Evolutionary conservation across 345 rosid genomes (phyloP).

Genomic region (Bretschneidera sinensis): DNA sequence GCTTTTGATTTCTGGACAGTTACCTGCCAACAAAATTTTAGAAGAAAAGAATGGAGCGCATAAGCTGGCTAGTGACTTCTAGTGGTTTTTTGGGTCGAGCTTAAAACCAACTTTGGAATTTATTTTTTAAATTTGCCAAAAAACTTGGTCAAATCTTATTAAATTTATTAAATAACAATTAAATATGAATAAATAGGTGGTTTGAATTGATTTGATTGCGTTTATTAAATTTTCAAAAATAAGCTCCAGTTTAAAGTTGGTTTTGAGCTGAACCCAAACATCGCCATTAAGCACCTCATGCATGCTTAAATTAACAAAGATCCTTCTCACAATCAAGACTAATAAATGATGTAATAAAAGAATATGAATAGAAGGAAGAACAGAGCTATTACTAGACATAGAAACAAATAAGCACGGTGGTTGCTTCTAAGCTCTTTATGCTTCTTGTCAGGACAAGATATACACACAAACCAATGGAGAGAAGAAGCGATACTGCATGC

Average conservation of each 20-base stretch:
- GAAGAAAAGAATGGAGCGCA: slow-evolving; percentile 6
- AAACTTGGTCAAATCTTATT: too few species aligned
- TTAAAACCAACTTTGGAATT: too few species aligned
- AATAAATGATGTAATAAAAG: neutral
- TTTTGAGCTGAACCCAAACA: too few species aligned
- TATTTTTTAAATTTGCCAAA: too few species aligned
- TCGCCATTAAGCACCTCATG: neutral
- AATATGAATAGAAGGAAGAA: neutral
- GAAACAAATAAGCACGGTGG: neutral
- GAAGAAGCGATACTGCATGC: neutral
- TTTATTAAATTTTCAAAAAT: too few species aligned
- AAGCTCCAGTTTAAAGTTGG: too few species aligned
- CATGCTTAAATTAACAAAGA: neutral
- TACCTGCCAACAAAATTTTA: slow-evolving; percentile 27
- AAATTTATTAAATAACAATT: too few species aligned
- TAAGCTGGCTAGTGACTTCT: too few species aligned
- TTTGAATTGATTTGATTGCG: too few species aligned
- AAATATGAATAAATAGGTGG: too few species aligned
- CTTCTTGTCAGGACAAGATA: neutral
- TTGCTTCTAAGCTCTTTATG: neutral
- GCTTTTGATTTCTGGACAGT: slow-evolving; percentile 33
- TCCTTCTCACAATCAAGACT: neutral
- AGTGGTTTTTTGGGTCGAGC: too few species aligned
- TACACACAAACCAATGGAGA: neutral
- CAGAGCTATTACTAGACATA: neutral